Conservation (phyloP, 345 rosid species). For the Psidium friedrichsthalianum region DNA sequence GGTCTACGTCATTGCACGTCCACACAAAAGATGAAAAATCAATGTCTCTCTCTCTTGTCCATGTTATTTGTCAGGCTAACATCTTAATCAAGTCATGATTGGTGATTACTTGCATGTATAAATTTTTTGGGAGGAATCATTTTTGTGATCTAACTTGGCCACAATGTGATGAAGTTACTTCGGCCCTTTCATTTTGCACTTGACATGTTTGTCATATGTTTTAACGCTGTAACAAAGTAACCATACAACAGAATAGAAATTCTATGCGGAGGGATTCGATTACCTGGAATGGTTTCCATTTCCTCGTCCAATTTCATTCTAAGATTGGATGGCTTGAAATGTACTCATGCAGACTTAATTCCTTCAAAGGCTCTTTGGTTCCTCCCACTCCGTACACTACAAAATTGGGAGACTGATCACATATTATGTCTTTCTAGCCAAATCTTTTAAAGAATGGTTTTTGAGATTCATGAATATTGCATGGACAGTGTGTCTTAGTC, state of each 20-base stretch:
- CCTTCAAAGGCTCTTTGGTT: background rate
- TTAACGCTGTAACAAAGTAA: background rate
- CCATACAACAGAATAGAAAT: background rate
- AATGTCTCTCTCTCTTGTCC: background rate
- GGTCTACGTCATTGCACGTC: background rate
- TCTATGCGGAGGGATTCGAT: background rate
- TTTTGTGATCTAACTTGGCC: too few species aligned
- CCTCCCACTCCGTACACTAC: background rate
- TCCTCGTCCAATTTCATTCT: background rate
- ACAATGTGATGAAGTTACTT: too few species aligned
- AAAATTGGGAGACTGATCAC: background rate
- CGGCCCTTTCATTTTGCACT: too few species aligned
- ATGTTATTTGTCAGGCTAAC: too few species aligned
- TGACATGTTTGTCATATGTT: too few species aligned
- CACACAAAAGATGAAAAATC: background rate
- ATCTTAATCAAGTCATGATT: too few species aligned
- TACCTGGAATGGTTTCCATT: background rate
- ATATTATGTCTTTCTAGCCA: background rate
- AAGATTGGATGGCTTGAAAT: background rate
- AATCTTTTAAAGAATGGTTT: background rate
- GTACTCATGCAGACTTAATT: background rate
- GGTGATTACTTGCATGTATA: too few species aligned
- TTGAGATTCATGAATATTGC: background rate
- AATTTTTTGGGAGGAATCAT: too few species aligned
- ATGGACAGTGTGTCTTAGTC: background rate